These are phyloP conservation scores for Cladobotryum mycophilum DNA, from an alignment of 2,329 filamentous ascomycete genomes.

Conservation along the genomic window DNA sequence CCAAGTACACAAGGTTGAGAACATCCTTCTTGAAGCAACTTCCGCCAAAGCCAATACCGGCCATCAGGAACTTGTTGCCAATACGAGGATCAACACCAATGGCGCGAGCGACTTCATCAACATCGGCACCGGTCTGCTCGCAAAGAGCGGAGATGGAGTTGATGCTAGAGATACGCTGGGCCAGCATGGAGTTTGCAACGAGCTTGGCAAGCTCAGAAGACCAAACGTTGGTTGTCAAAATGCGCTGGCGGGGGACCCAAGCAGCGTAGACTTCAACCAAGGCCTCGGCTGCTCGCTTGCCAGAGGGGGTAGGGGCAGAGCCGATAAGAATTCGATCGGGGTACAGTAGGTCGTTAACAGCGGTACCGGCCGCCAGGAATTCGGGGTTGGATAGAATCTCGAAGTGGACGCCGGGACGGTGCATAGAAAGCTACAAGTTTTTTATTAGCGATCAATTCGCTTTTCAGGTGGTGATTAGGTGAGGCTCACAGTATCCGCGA, in stretches of 20 bases:
- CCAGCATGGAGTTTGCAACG: conserved; percentile 73
- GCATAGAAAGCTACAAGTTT: conserved; percentile 43
- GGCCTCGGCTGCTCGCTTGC: conserved; percentile 54
- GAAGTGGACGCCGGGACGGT: conserved; percentile 59
- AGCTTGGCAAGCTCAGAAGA: conserved; percentile 75
- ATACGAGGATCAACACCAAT: conserved; percentile 67
- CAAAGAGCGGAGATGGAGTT: conserved; percentile 77
- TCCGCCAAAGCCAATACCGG: conserved; percentile 71
- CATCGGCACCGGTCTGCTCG: conserved; percentile 67
- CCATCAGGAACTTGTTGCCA: conserved; percentile 65
- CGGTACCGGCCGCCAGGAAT: conserved; percentile 72
- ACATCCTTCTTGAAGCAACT: conserved; percentile 81
- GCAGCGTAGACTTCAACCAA: conserved; percentile 61
- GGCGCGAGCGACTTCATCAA: conserved; percentile 63
- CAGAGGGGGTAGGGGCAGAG: conserved; percentile 53
- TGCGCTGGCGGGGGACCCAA: conserved; percentile 62
- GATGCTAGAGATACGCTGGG: conserved; percentile 74
- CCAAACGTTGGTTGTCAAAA: conserved; percentile 68
- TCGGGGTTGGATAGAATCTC: conserved; percentile 78
- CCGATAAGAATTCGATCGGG: conserved; percentile 74
- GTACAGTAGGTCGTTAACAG: conserved; percentile 61
- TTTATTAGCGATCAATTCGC: conserved; percentile 1
- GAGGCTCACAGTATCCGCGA: conserved; percentile 57
- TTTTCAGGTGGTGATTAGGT: neutral
- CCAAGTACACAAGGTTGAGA: conserved; percentile 65